Percentiles rank a stretch among this genome's conserved stretches.
Evolutionary conservation across 208 protist species (phyloP).

Genomic region (Leptomonas pyrrhocoris): DNA sequence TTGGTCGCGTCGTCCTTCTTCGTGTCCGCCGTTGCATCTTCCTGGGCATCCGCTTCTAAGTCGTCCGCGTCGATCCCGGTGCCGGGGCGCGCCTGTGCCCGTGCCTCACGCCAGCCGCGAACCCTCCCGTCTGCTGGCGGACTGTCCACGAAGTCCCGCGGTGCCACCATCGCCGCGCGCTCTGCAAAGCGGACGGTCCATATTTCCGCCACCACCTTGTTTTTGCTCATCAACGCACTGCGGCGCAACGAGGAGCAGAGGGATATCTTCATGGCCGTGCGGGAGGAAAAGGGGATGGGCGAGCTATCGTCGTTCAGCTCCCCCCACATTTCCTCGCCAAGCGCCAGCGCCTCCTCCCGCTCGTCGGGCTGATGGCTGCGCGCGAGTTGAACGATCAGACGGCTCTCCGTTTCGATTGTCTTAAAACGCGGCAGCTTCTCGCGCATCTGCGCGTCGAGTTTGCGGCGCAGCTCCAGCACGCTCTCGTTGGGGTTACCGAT

Average conservation of each 20-base stretch:
- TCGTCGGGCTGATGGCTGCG: slow-evolving; percentile 56
- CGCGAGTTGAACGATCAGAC: slow-evolving; percentile 66
- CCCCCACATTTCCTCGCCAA: slow-evolving; percentile 69
- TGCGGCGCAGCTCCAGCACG: slow-evolving; percentile 34
- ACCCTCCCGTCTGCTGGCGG: slow-evolving; percentile 14
- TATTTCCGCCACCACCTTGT: slow-evolving; percentile 48
- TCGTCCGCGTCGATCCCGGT: slow-evolving; percentile 77
- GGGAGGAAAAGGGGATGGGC: slow-evolving; percentile 53
- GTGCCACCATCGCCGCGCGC: slow-evolving; percentile 44
- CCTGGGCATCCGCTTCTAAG: slow-evolving; percentile 42
- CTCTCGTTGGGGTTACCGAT: slow-evolving; percentile 15
- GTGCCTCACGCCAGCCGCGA: slow-evolving; percentile 38
- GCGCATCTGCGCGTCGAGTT: slow-evolving; percentile 28
- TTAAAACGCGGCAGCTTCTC: slow-evolving; percentile 36
- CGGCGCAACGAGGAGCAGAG: slow-evolving; percentile 78
- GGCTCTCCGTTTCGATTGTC: slow-evolving; percentile 67
- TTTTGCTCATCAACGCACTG: slow-evolving; percentile 60
- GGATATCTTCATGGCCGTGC: slow-evolving; percentile 62
- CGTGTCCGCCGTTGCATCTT: slow-evolving; percentile 21
- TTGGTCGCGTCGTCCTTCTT: not conserved
- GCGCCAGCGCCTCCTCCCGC: slow-evolving; percentile 65
- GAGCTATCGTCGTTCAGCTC: slow-evolving; percentile 55
- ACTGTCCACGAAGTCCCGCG: slow-evolving; percentile 60
- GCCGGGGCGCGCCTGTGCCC: slow-evolving; percentile 39
- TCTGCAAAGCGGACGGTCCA: slow-evolving; percentile 82